These are phyloP conservation scores for Drosera spatulata DNA, from an alignment of 179 eudicot genomes.

Conservation along the genomic window DNA sequence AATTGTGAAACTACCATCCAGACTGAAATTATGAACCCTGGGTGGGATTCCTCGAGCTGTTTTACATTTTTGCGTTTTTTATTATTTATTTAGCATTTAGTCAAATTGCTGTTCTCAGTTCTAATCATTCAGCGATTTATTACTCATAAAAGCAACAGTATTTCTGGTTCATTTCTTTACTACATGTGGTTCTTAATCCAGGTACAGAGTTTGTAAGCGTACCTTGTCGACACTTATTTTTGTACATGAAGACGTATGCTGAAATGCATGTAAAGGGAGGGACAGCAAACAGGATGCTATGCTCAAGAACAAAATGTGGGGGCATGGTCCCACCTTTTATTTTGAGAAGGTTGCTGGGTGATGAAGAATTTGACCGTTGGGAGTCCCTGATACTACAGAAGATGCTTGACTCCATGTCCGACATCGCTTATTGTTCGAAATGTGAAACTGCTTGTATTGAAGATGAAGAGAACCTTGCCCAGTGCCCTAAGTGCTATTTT, in stretches of 20 bases:
- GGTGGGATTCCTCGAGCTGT: no score
- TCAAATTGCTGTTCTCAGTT: no score
- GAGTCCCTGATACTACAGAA: conserved; percentile 69
- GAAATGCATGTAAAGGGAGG: conserved; percentile 74
- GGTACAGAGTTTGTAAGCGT: conserved; percentile 67
- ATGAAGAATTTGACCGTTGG: conserved; percentile 73
- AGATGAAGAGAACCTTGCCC: conserved; percentile 76
- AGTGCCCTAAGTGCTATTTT: conserved; percentile 82
- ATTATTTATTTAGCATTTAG: neutral
- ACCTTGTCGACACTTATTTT: conserved; percentile 90
- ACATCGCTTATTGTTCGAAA: conserved; percentile 86
- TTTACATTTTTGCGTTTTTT: conserved; percentile 8
- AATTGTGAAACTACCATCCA: conserved; percentile 51
- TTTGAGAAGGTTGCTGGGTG: conserved; percentile 57
- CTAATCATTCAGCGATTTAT: no score
- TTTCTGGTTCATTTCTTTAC: no score
- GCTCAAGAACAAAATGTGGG: conserved; percentile 75
- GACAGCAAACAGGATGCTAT: conserved; percentile 53
- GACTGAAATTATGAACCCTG: conserved; percentile 21
- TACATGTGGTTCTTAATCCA: conserved; percentile 10
- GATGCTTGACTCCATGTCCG: conserved; percentile 80
- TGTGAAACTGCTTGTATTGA: conserved; percentile 89
- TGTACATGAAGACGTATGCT: conserved; percentile 78
- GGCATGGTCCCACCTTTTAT: conserved; percentile 85
- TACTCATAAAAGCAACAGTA: no score